A percentile compares a stretch with the other conserved stretches of the same genome.
Evolutionary conservation across 1,139 yeast genomes (phyloP).

Genomic region (Geotrichum macrosporum): DNA sequence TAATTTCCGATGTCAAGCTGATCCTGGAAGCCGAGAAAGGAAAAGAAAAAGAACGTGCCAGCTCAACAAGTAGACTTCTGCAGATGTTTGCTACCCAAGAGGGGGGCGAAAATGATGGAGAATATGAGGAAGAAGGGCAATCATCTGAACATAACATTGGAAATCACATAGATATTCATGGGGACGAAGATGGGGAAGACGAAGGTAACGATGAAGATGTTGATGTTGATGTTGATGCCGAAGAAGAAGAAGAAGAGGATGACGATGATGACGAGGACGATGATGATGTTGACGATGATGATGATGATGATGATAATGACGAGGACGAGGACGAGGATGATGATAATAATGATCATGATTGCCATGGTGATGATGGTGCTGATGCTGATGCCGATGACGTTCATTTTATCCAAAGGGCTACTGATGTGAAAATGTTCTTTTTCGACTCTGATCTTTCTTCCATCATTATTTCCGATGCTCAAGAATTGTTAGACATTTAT

Average conservation of each 20-base stretch:
- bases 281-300: slow-evolving; percentile 26
- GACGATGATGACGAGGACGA: too few relatives aligned
- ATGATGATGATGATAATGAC: slow-evolving; percentile 19
- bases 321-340: slow-evolving; percentile 32
- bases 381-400: slow-evolving; percentile 32
- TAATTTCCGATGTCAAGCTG: slow-evolving; percentile 49
- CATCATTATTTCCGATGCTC: slow-evolving; percentile 23
- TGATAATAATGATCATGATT: slow-evolving; percentile 14
- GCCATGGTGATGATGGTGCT: too few relatives aligned
- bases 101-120: slow-evolving; percentile 25
- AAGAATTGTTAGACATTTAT: slow-evolving; percentile 8
- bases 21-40: slow-evolving; percentile 21
- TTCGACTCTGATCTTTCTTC: slow-evolving; percentile 23
- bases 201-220: too few relatives aligned
- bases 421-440: slow-evolving; percentile 20
- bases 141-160: too few relatives aligned
- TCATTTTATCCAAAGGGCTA: not conserved
- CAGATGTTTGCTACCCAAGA: slow-evolving; percentile 19
- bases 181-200: too few relatives aligned
- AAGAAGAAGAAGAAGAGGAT: too few relatives aligned
- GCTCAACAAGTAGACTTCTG: too few relatives aligned
- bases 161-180: too few relatives aligned
- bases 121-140: slow-evolving; percentile 26
- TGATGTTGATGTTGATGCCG: too few relatives aligned
- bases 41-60: too few relatives aligned